Evolutionary conservation across 129 eudicot species (phyloP).

Genomic region (Tagetes erecta): DNA sequence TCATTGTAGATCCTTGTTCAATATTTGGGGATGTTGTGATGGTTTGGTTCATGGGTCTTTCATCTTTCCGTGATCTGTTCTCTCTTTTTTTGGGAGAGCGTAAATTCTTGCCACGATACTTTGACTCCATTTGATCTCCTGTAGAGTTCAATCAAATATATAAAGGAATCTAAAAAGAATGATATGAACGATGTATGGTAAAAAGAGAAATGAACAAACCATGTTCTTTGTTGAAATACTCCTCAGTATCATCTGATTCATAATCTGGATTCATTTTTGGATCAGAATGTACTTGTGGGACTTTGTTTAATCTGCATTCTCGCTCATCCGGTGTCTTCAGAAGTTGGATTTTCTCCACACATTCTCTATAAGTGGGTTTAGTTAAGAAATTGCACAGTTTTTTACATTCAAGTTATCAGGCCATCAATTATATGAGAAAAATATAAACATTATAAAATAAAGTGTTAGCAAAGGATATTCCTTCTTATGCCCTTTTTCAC

Average conservation of each 20-base stretch:
- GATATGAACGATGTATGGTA: background rate
- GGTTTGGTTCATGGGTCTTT: conserved; percentile 22
- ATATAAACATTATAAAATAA: conserved; percentile 6
- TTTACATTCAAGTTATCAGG: background rate
- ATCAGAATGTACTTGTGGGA: conserved; percentile 80
- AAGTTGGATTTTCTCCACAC: conserved; percentile 68
- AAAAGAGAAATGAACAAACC: conserved; percentile 44
- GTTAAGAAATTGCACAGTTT: conserved; percentile 53
- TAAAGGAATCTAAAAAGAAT: background rate
- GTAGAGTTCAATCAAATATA: conserved; percentile 25
- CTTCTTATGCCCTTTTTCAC: conserved; percentile 76
- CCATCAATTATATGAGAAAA: background rate
- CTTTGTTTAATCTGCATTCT: conserved; percentile 59
- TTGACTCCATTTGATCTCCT: conserved; percentile 54
- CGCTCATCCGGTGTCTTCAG: conserved; percentile 85
- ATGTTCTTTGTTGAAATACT: conserved; percentile 45
- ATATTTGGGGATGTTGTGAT: conserved; percentile 33
- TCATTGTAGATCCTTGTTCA: conserved; percentile 36
- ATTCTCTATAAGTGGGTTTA: conserved; percentile 74
- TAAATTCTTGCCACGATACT: conserved; percentile 38
- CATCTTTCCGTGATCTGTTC: conserved; percentile 22
- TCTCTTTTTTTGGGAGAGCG: conserved; percentile 43
- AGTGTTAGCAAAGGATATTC: conserved; percentile 73
- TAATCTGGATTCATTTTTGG: conserved; percentile 87
- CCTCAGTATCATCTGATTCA: conserved; percentile 71